Evolutionary conservation across 2,329 filamentous ascomycete genomes (phyloP), one percentile per base, ranked within the genome.

Genomic region (Seiridium cupressi): DNA sequence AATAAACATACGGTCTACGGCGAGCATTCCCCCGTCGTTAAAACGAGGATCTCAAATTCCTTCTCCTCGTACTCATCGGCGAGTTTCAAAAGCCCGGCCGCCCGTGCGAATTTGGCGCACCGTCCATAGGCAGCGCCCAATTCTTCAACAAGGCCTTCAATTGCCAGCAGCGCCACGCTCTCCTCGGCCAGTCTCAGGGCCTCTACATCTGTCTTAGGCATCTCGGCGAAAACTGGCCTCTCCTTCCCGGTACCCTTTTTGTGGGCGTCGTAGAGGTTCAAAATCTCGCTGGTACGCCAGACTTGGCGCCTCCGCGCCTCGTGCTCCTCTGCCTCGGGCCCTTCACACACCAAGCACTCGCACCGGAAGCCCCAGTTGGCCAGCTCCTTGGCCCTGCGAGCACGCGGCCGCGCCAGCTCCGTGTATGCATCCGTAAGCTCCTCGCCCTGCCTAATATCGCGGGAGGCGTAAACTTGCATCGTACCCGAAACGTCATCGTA

Each of bases 401-500:
- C 10, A 18, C 44, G 35, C 4, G 35, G 10, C n/a, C 35, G 35
- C 34, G 48, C 38, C 32, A 51, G 56, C 9, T 59, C 49, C 31
- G 49, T 54, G 57, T 59, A 59, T 5, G 48, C 7, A 3, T 44
- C 51, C 5, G 57, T 59, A 5, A 59, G 40, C 48, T 59, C 48
- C 31, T 59, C 57, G 47, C 13, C 57, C 2, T n/a, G 3, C n/a
- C 36, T 13, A 38, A 59, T 59, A 13, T 54, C 26, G 31, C 57
- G 57, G 11, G 31, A 40, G 44, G 47, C 58, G 47, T 60, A 51
- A 13, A 60, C 58, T 31, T 57, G n/a, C 51, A 60, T 60, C 11
- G 13, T 46, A 10, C 51, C 35, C 51, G 51, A 18, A 4, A 54
- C 36, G 4, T 49, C 35, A 44, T 60, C 53, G 44, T 47, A 57